These are phyloP conservation scores for Gossypium laxum DNA, from an alignment of 441 rosid genomes.

Conservation along the genomic window DNA sequence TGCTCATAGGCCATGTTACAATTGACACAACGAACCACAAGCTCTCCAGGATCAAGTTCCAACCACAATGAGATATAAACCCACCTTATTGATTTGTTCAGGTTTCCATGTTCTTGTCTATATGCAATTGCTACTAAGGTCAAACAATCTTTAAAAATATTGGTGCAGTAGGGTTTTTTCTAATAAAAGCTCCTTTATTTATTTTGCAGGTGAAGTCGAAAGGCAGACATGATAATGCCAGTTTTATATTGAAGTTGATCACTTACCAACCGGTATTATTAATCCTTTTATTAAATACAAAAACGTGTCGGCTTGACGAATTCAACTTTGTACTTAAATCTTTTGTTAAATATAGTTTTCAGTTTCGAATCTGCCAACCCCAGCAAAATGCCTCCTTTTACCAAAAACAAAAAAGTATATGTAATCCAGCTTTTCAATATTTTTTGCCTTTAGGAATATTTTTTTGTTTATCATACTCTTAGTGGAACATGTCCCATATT, in stretches of 20 bases:
- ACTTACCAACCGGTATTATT: not conserved
- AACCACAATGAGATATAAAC: constrained; percentile 46
- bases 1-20: constrained; percentile 40
- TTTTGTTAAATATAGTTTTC: too few relatives aligned
- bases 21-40: constrained; percentile 42
- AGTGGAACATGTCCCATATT: not conserved
- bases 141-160: not conserved
- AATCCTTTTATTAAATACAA: not conserved
- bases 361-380: too few relatives aligned
- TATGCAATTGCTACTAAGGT: not conserved
- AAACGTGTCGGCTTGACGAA: not conserved
- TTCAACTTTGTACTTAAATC: not conserved
- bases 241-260: not conserved
- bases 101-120: too few relatives aligned
- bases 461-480: too few relatives aligned
- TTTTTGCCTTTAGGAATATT: too few relatives aligned
- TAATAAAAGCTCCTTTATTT: not conserved
- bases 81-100: constrained; percentile 29
- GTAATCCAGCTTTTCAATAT: too few relatives aligned
- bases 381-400: too few relatives aligned
- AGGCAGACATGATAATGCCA: not conserved
- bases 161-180: not conserved
- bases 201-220: not conserved
- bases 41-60: constrained; percentile 47
- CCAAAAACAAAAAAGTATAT: too few relatives aligned